A percentile compares a stretch with the other conserved stretches of the same genome.
Conservation (phyloP, 345 rosid species). For the Lepidium aucheri region DNA sequence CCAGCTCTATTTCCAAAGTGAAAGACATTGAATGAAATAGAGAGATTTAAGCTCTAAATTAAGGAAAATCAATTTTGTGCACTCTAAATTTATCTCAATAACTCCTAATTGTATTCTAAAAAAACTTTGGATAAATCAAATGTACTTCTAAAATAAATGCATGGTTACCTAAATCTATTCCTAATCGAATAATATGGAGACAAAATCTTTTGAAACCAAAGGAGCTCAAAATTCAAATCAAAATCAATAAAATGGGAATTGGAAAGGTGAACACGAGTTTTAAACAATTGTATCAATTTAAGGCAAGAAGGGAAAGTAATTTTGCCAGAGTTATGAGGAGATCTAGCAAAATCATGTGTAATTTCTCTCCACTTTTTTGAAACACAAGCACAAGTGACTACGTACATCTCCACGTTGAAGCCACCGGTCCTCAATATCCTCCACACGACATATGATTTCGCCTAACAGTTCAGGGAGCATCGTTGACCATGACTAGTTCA, state of each 20-base stretch:
- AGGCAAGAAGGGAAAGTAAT: slow-evolving; percentile 95
- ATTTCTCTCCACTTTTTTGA: slow-evolving; percentile 82
- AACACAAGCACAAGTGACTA: slow-evolving; percentile 73
- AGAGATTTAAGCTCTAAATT: too few relatives aligned
- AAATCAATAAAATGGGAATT: too few relatives aligned
- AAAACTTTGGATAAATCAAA: neutral
- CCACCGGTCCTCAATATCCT: slow-evolving; percentile 65
- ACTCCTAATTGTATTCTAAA: too few relatives aligned
- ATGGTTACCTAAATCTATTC: neutral
- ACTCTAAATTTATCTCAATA: too few relatives aligned
- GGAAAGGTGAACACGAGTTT: too few relatives aligned
- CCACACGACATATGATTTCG: slow-evolving; percentile 77
- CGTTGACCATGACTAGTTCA: slow-evolving; percentile 50
- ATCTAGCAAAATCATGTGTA: slow-evolving; percentile 48
- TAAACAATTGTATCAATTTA: slow-evolving; percentile 41
- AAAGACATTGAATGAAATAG: too few relatives aligned
- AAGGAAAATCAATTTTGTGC: too few relatives aligned
- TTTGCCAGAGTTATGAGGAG: slow-evolving; percentile 35
- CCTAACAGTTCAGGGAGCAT: slow-evolving; percentile 72
- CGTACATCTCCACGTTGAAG: slow-evolving; percentile 60
- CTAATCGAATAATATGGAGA: neutral
- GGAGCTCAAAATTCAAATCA: too few relatives aligned
- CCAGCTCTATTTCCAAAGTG: too few relatives aligned
- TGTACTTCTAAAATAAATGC: neutral
- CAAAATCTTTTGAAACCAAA: too few relatives aligned